Base-by-base conservation (phyloP, 2,329 filamentous ascomycete genomes). In the Trichoderma sp. region DNA sequence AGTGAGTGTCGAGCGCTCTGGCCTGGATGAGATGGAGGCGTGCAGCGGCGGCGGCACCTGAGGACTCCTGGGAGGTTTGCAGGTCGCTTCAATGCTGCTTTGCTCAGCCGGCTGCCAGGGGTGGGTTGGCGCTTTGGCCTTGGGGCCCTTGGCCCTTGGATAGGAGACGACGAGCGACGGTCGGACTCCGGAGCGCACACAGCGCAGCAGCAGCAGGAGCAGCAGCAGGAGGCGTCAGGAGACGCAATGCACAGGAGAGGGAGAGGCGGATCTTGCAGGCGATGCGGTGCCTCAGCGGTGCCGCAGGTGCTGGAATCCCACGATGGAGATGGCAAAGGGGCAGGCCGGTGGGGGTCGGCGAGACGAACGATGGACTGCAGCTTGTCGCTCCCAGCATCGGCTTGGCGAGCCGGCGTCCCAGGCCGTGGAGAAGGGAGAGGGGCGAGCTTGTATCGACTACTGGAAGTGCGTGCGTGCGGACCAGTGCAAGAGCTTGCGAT, bases 31-130 rank as follows among this genome's bases (percentile, higher is more conserved):
- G 54, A 54, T 55, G 65, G 51, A 43, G 43, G 63, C 61, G 32
- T 65, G 61, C 63, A 51, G 55, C 28, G 59, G 58, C 68, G 51
- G 43, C 39, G 39, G 39, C 39, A 52, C 63, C 49, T 56, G 66
- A 55, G 32, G 56, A 43, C 66, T 49, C 46, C 46, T 49, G 39
- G 55, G 49, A 70, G 69, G 59, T 32, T 8, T 32, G 4, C 26
- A 32, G 32, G 32, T 32, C 46, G 32, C 32, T 59, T 61, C n/a
- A n/a, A n/a, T n/a, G n/a, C n/a, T 66, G 56, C 69, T 61, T 52
- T 68, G 69, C 32, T 32, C 34, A 65, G 37, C 64, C 64, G 34
- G 54, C 39, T 39, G 65, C 63, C 43, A 82, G 78, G 13, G 75
- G 65, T 67, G 59, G 43, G 43, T 30, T 56, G 49, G 61, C 61